Evolutionary conservation across 1,284 basidiomycete genomes (phyloP), one percentile per base, ranked within the genome.

Genomic region (Meira miltonrushii): DNA sequence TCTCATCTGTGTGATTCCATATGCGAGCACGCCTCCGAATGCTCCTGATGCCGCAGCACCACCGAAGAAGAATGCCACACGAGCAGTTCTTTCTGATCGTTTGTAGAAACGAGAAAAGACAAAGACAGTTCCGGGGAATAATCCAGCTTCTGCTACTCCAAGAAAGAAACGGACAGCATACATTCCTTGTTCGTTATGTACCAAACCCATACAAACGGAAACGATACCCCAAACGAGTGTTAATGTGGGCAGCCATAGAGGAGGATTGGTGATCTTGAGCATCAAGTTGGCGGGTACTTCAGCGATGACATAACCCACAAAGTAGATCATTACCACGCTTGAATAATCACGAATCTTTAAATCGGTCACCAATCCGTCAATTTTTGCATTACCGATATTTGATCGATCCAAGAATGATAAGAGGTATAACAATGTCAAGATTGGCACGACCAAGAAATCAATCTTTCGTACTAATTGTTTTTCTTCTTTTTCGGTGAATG

Each of bases 41-140:
- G 71, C 67, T n/a, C 71, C 69, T 12, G 60, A 55, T 7, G 61
- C 44, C 9, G 60, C 60, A 15, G 55, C 61, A 9, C 39, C 55
- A 1, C 62, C 64, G 39, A 68, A 63, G 19, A 65, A 63, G 46
- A 86, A 79, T 0, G 84, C 83, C 1, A 86, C 84, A 43, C 86
- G 80, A 80, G 82, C 84, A 61, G 84, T 83, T 2, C 85, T 82
- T 69, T 86, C 85, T 37, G 67, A 67, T 78, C 84, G 81, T 74
- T 58, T 81, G 78, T 87, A 87, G 66, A 85, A 87, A 21, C 85
- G 81, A 10, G 83, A 84, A 67, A 87, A 85, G 1, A 86, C 71
- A 66, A 83, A 86, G 12, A 85, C 80, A 2, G 82, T 81, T n/a
- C 85, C 85, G 3, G 85, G 85, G 68, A 86, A 85, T 1, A 75